Conservation (phyloP, 208 protist genomes). For the Strigomonas galati region DNA sequence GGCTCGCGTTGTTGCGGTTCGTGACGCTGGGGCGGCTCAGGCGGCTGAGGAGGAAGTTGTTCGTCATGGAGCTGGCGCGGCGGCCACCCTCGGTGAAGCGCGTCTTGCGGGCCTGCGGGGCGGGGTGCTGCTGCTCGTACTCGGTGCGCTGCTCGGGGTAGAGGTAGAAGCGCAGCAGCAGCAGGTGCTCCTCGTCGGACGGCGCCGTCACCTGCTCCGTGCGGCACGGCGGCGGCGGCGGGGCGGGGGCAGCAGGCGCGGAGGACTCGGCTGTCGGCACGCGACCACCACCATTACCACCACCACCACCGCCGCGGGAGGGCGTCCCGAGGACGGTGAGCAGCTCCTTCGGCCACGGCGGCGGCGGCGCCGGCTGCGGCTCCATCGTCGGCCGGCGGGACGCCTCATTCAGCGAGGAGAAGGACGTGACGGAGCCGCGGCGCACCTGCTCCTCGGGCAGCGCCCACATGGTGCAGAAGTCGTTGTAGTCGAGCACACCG, state of each 20-base stretch:
- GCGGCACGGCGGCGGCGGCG: not conserved
- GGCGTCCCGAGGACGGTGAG: conserved; percentile 13
- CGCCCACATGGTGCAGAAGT: conserved; percentile 72
- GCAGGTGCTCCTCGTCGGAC: conserved; percentile 51
- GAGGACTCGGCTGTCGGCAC: no score
- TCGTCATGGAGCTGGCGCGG: not conserved
- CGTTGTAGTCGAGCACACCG: conserved; percentile 53
- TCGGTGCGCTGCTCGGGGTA: conserved; percentile 41
- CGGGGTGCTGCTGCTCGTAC: not conserved
- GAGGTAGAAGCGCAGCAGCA: conserved; percentile 52
- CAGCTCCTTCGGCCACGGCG: conserved; percentile 4
- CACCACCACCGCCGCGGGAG: conserved; percentile 19
- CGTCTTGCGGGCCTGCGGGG: not conserved
- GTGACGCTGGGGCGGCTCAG: not conserved
- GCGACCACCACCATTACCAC: no score
- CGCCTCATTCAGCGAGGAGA: conserved; percentile 27
- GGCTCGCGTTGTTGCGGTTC: not conserved
- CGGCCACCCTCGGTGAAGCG: conserved; percentile 9
- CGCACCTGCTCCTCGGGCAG: conserved; percentile 16
- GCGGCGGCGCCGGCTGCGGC: not conserved
- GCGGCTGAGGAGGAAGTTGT: conserved; percentile 3
- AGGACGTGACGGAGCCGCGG: conserved; percentile 17
- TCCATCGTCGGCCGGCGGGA: not conserved
- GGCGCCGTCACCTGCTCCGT: conserved; percentile 14
- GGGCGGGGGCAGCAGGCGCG: no score